Evolutionary conservation across 805 yeast species (phyloP).

Genomic region (Naumovozyma dairenensis): DNA sequence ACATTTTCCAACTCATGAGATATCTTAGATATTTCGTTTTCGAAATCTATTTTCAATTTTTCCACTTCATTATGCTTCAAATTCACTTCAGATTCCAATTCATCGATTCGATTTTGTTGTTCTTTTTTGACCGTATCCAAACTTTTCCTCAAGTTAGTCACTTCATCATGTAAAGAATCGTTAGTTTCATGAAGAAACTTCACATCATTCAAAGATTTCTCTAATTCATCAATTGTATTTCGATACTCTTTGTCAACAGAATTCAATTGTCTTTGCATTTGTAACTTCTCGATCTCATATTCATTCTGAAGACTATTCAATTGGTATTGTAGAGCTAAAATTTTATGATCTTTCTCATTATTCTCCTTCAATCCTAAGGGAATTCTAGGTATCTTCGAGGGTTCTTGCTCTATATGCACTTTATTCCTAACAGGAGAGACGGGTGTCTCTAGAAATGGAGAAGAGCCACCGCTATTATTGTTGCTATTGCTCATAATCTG

Average conservation of each 20-base stretch:
- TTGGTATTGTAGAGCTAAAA: slow-evolving; percentile 29
- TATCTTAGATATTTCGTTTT: slow-evolving; percentile 11
- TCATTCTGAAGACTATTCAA: slow-evolving; percentile 32
- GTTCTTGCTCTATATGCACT: no score
- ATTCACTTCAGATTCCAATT: slow-evolving; percentile 30
- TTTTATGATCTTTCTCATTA: slow-evolving; percentile 15
- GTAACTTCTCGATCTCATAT: slow-evolving; percentile 25
- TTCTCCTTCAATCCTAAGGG: neutral
- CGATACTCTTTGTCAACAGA: slow-evolving; percentile 27
- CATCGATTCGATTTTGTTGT: slow-evolving; percentile 25
- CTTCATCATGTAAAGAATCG: slow-evolving; percentile 11
- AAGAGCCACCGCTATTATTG: slow-evolving; percentile 26
- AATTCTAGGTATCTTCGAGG: no score
- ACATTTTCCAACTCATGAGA: slow-evolving; percentile 11
- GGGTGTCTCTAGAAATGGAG: slow-evolving; percentile 33
- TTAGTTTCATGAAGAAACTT: slow-evolving; percentile 31
- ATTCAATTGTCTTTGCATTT: slow-evolving; percentile 16
- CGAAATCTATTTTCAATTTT: slow-evolving; percentile 30
- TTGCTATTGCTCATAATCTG: slow-evolving; percentile 14
- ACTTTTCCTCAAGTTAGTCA: slow-evolving; percentile 16
- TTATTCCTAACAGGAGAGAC: neutral
- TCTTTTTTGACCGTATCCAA: slow-evolving; percentile 14
- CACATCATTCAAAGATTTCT: slow-evolving; percentile 26
- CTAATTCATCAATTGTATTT: slow-evolving; percentile 24
- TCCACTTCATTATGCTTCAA: slow-evolving; percentile 26